Evolutionary conservation across 2,329 filamentous ascomycete genomes (phyloP), one percentile per base, ranked within the genome.

Genomic region (Dactylellina parvicollis): DNA sequence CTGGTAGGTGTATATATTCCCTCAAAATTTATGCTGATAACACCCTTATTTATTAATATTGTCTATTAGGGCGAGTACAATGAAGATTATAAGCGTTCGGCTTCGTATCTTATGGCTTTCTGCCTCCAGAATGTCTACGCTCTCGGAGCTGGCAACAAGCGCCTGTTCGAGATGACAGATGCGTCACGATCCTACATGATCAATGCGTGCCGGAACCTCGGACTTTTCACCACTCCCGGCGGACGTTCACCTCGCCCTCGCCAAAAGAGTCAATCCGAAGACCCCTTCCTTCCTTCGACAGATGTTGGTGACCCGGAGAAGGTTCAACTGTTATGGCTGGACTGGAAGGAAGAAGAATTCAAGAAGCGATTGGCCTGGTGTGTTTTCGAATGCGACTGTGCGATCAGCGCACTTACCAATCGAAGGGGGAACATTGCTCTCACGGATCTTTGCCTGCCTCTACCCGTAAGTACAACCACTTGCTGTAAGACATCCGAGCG

Each of bases 51-150:
- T 38, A 56, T 7, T 38, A 24, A 18, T n/a, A 22, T 26, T 38
- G 18, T 28, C n/a, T 62, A 55, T 22, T 54, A 78, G 77, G 76
- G 76, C 36, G 77, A 78, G 50, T 76, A 71, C 46, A 75, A 78
- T 49, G 71, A 76, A 10, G 76, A 75, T 42, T 77, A 77, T 49
- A 75, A 75, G 44, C 75, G 73, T 24, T 77, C 77, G 10, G 70
- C 76, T 26, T 77, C 76, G 57, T 77, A 75, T 38, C 76, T 78
- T 38, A 76, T 67, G 38, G 77, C 77, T n/a, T 75, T 77, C 67
- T 78, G 77, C 26, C 76, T 78, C 7, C 77, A 78, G 70, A 77
- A 74, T 44, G 66, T 77, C 12, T 78, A 78, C 42, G 75, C 77
- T 28, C 60, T 78, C 12, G 76, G 77, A 12, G 76, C 76, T 4